Evolutionary conservation across 768 basidiomycete species (phyloP), one percentile per base, ranked within the genome.

Genomic region (Tubosaeta sp.): DNA sequence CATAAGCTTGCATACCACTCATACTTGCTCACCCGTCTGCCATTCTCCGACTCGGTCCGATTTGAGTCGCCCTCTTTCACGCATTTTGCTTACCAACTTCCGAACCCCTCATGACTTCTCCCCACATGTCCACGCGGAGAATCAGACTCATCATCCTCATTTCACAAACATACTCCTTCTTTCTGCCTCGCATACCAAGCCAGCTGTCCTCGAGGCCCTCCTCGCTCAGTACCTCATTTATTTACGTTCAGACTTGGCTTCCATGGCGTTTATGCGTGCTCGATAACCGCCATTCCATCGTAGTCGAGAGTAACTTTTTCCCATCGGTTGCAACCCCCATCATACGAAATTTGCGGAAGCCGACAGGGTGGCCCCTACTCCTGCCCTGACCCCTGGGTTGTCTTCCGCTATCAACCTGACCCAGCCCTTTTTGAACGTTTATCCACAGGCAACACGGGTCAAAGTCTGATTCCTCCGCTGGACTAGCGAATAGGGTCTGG

Each of bases 91-190:
- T 62, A 35, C 65, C 48, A 47, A 45, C 59, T 48, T 62, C 53
- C 47, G 13, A 51, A 32, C 39, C 0, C 51, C 58, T 49, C 61
- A 50, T 66, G 62, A 58, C 59, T 47, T 27, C 55, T 53, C 67
- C 62, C 65, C 67, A 56, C 62, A 56, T 45, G 58, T 50, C 22
- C 43, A 44, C 29, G 65, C 53, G 58, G 63, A 65, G 67, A 56
- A 66, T 67, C 64, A 57, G 57, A 55, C 61, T 13, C 49, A 51
- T 46, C 29, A 47, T 45, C 17, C 22, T 57, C 61, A 65, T 65
- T 59, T 58, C 60, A 53, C 53, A 48, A 9, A 53, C 42, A 45
- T 58, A 53, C 51, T 43, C 52, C 59, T 58, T 65, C 46, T 54
- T 60, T 56, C 50, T 56, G 48, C 57, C 60, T 62, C 53, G 57